Evolutionary conservation across 768 basidiomycete species (phyloP).

Genomic region (Leccinum uliginosum): DNA sequence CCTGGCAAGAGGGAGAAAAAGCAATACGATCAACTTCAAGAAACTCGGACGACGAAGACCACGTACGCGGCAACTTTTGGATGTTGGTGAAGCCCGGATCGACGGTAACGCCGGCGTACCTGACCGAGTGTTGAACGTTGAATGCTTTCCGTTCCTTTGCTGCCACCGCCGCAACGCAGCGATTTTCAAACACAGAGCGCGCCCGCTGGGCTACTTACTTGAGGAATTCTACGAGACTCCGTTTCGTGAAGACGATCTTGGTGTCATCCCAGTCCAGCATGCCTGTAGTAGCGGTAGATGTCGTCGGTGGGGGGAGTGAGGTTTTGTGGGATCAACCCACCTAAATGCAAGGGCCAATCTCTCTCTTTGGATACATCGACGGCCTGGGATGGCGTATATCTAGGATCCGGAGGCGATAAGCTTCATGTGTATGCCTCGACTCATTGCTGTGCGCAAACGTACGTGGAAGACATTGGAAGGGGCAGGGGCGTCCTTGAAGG

Average conservation of each 20-base stretch:
- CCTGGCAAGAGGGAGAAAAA: constrained; percentile 35
- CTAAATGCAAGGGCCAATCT: constrained; percentile 68
- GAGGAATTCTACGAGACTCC: constrained; percentile 70
- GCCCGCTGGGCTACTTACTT: constrained; percentile 43
- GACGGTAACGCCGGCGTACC: constrained; percentile 70
- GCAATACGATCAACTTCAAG: neutral
- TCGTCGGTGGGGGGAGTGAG: neutral
- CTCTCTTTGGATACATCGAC: constrained; percentile 65
- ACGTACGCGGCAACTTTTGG: constrained; percentile 67
- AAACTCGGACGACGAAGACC: neutral
- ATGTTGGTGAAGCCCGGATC: constrained; percentile 75
- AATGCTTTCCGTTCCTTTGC: neutral
- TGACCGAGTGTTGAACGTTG: constrained; percentile 33
- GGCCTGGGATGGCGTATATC: constrained; percentile 53
- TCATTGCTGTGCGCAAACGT: constrained; percentile 4
- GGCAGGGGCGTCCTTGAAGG: neutral
- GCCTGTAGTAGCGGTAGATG: constrained; percentile 35
- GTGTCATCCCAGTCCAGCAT: constrained; percentile 80
- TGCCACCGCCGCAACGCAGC: neutral
- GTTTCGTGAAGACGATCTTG: constrained; percentile 75
- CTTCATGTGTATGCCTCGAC: neutral
- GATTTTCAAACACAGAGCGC: neutral
- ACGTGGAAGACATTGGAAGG: constrained; percentile 25
- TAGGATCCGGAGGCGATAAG: constrained; percentile 21
- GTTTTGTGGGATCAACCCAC: constrained; percentile 36